Evolutionary conservation across 345 rosid species (phyloP).

Genomic region (Linum tenue): DNA sequence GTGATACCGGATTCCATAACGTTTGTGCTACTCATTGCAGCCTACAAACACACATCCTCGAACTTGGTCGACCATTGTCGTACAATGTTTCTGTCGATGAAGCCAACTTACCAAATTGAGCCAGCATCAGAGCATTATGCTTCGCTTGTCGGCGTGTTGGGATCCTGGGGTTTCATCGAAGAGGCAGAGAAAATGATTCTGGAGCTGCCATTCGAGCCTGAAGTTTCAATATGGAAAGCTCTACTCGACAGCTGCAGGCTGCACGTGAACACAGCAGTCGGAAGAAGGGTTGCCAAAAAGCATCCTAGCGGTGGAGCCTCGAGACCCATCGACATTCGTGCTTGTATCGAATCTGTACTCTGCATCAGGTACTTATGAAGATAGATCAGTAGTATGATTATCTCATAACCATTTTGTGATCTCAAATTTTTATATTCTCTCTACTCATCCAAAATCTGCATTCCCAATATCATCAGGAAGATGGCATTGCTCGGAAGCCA

Average conservation of each 20-base stretch:
- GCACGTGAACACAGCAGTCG: constrained; percentile 43
- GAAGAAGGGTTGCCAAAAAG: constrained; percentile 49
- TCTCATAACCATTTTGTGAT: no score
- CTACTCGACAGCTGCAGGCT: constrained; percentile 70
- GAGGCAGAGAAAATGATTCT: constrained; percentile 57
- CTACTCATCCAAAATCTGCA: no score
- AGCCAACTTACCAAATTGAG: constrained; percentile 30
- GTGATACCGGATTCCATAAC: constrained; percentile 48
- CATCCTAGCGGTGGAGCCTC: constrained; percentile 43
- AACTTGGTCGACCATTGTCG: constrained; percentile 46
- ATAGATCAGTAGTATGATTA: no score
- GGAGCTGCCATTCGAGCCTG: constrained; percentile 45
- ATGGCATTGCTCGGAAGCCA: constrained; percentile 63
- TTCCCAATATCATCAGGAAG: constrained; percentile 27
- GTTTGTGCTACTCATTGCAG: constrained; percentile 41
- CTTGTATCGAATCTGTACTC: constrained; percentile 75
- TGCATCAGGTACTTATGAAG: constrained; percentile 27
- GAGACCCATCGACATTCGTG: constrained; percentile 53
- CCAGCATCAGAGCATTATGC: constrained; percentile 66
- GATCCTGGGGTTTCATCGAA: constrained; percentile 68
- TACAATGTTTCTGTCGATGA: constrained; percentile 47
- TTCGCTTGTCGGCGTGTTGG: constrained; percentile 48
- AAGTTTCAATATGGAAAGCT: constrained; percentile 53
- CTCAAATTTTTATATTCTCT: no score
- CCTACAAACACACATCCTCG: constrained; percentile 42